A percentile compares a stretch with the other conserved stretches of the same genome.
phyloP scores from a whole-genome alignment of 2,329 filamentous ascomycete genomes.

The Didymella sp. region DNA sequence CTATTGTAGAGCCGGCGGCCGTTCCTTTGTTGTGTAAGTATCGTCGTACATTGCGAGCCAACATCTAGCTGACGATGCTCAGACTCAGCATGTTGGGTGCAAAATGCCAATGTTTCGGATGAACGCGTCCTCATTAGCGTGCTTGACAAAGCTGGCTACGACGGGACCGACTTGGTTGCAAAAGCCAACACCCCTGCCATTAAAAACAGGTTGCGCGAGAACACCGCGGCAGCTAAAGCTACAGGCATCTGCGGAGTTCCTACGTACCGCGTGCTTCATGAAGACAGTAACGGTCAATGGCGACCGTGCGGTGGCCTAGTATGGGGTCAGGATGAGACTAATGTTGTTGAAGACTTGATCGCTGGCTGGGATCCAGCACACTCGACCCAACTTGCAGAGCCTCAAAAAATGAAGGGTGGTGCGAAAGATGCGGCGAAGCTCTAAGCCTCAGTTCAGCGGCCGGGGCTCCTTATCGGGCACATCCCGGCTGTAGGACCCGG shows the following conservation, averaged over 20 bases:
- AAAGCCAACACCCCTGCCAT: conserved; percentile 32
- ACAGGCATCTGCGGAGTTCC: conserved; percentile 45
- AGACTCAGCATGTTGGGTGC: conserved; percentile 46
- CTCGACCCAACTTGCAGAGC: conserved; percentile 2
- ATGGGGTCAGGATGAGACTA: conserved; percentile 47
- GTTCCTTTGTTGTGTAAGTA: conserved; percentile 37
- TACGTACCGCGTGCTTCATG: conserved; percentile 39
- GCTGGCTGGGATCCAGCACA: conserved; percentile 36
- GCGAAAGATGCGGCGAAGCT: neutral
- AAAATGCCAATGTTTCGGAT: conserved; percentile 39
- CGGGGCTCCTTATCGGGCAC: neutral
- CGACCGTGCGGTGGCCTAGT: conserved; percentile 33
- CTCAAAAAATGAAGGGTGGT: neutral
- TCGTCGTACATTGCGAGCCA: neutral
- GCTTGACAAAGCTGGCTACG: conserved; percentile 37
- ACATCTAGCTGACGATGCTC: conserved; percentile 13
- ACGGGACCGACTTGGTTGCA: conserved; percentile 35
- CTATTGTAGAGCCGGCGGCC: conserved; percentile 35
- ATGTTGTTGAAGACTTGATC: conserved; percentile 45
- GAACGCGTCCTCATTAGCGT: conserved; percentile 33
- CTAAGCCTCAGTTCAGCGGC: neutral
- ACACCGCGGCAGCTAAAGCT: conserved; percentile 43
- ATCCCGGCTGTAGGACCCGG: neutral
- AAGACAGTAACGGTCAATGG: conserved; percentile 21
- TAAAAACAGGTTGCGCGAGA: conserved; percentile 36